Evolutionary conservation across 192 early-diverging fungal genomes (phyloP).

Genomic region (Backusella mclennaniae): DNA sequence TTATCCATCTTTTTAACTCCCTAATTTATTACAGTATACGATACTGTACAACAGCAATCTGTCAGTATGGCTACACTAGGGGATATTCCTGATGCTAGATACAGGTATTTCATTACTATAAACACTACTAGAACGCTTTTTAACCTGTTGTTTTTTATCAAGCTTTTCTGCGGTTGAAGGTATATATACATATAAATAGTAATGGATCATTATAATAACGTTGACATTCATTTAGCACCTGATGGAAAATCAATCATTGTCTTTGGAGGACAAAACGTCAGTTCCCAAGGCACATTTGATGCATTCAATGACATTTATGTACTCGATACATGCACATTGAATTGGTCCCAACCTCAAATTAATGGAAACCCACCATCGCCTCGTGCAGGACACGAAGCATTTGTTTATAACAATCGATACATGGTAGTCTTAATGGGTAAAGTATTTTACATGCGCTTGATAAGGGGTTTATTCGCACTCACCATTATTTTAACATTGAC

Average conservation of each 20-base stretch:
- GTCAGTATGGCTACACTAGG: constrained; percentile 24
- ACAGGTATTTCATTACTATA: neutral
- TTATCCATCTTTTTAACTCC: neutral
- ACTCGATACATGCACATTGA: constrained; percentile 26
- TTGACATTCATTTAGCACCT: neutral
- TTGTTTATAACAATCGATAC: constrained; percentile 15
- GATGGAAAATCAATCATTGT: constrained; percentile 18
- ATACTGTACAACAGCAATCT: constrained; percentile 5
- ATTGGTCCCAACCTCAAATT: constrained; percentile 16
- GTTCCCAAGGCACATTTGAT: neutral
- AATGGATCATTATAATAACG: neutral
- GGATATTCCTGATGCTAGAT: constrained; percentile 9
- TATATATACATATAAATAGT: neutral
- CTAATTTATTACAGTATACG: constrained; percentile 13
- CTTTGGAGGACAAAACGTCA: constrained; percentile 13
- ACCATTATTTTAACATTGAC: neutral
- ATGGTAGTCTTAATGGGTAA: constrained; percentile 27
- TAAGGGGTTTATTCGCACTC: neutral
- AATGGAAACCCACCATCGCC: constrained; percentile 9
- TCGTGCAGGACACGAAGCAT: constrained; percentile 29
- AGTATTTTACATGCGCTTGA: no score
- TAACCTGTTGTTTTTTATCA: neutral
- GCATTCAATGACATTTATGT: constrained; percentile 21
- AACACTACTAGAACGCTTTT: neutral
- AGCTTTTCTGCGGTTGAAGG: constrained; percentile 12